phyloP scores from a whole-genome alignment of 2,329 filamentous ascomycete species.

The Rutstroemia sp. region DNA sequence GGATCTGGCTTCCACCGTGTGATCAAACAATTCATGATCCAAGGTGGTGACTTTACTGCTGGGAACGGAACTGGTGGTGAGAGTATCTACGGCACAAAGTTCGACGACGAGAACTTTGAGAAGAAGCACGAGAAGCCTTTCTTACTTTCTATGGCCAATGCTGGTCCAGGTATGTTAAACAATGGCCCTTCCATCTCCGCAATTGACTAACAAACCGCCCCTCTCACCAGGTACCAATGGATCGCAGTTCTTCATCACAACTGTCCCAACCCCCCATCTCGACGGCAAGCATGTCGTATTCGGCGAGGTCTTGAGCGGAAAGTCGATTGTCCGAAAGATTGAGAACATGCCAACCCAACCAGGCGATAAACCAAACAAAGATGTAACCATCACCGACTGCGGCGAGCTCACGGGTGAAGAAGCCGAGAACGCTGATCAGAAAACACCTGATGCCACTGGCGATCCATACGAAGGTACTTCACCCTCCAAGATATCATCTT shows the following conservation, averaged over 20 bases:
- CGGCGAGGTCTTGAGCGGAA: conserved; percentile 86
- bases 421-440: conserved; percentile 58
- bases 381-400: conserved; percentile 73
- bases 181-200: not conserved
- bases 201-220: conserved; percentile 6
- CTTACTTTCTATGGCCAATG: conserved; percentile 95
- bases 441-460: conserved; percentile 70
- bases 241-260: conserved; percentile 96
- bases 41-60: conserved; percentile 93
- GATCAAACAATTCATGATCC: conserved; percentile 98
- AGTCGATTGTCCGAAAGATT: conserved; percentile 82
- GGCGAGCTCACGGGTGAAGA: conserved; percentile 73
- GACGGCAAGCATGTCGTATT: conserved; percentile 97
- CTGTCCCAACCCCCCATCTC: conserved; percentile 84
- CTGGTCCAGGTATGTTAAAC: conserved; percentile 67
- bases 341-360: conserved; percentile 72
- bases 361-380: conserved; percentile 69
- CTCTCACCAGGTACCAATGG: conserved; percentile 74
- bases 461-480: conserved; percentile 66
- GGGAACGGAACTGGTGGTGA: conserved; percentile 94
- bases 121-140: conserved; percentile 89
- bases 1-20: conserved; percentile 89
- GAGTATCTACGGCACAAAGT: conserved; percentile 96
- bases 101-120: conserved; percentile 93
- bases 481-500: not conserved